phyloP scores from a whole-genome alignment of 352 stramenopile genomes.

The Pythium vanterpoolii region DNA sequence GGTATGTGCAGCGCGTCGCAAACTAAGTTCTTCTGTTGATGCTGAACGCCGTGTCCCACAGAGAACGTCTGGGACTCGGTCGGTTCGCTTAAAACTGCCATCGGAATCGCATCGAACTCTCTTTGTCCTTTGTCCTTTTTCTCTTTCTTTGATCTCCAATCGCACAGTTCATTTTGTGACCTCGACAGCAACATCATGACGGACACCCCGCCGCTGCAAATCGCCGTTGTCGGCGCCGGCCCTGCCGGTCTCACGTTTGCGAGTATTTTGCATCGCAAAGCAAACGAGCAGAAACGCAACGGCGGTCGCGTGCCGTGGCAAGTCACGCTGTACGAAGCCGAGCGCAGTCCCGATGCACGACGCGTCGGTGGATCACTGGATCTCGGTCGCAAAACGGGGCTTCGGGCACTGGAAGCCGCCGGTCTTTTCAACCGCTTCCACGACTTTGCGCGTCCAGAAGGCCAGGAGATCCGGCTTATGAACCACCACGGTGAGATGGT shows the following conservation, averaged over 20 bases:
- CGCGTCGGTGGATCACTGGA: slow-evolving; percentile 17
- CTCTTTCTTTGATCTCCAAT: too few species aligned
- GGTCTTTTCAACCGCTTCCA: slow-evolving; percentile 20
- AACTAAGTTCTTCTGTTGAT: background rate
- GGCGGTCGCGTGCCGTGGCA: background rate
- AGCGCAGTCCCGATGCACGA: background rate
- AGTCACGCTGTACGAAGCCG: slow-evolving; percentile 8
- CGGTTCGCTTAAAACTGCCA: too few species aligned
- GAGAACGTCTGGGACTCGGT: too few species aligned
- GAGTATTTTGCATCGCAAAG: slow-evolving; percentile 9
- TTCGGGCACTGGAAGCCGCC: slow-evolving; percentile 9
- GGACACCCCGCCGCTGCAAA: slow-evolving; percentile 3
- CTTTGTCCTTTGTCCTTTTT: too few species aligned
- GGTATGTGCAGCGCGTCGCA: background rate
- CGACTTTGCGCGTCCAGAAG: slow-evolving; percentile 16
- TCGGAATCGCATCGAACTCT: background rate
- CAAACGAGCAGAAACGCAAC: background rate
- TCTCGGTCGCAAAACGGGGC: slow-evolving; percentile 5
- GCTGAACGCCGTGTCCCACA: slow-evolving; percentile 6
- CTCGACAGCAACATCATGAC: background rate
- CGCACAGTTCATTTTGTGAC: background rate
- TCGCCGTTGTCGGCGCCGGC: slow-evolving; percentile 8
- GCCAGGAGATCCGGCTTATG: slow-evolving; percentile 13
- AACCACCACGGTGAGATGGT: slow-evolving; percentile 9
- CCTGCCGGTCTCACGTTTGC: slow-evolving; percentile 15